These are phyloP conservation scores for Sugiyamaella xylanicola DNA, from an alignment of 1,139 yeast species.

Conservation along the genomic window DNA sequence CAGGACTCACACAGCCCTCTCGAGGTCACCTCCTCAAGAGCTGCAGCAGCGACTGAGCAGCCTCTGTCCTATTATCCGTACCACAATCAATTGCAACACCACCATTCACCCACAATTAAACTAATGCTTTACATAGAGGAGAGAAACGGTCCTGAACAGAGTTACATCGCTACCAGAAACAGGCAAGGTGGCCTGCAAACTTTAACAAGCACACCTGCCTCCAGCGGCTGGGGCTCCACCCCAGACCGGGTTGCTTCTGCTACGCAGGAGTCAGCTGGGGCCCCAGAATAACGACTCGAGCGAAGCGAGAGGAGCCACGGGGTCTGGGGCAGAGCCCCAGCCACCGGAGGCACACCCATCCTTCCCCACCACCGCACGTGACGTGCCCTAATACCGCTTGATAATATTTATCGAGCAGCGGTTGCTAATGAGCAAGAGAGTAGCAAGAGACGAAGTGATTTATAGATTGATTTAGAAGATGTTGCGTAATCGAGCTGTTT, in stretches of 20 bases:
- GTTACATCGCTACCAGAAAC: too few species aligned
- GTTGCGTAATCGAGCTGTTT: neutral
- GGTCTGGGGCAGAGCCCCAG: constrained; percentile 5
- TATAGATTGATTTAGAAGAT: neutral
- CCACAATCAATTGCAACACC: too few species aligned
- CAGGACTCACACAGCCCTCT: too few species aligned
- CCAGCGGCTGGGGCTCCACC: neutral
- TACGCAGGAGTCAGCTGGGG: too few species aligned
- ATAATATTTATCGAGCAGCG: neutral
- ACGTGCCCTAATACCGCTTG: neutral
- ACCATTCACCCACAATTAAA: too few species aligned
- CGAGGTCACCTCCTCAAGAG: too few species aligned
- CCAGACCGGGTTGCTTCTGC: neutral
- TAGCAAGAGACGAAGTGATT: neutral
- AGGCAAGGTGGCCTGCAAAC: too few species aligned
- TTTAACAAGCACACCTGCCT: too few species aligned
- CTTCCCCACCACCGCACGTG: neutral
- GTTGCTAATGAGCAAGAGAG: neutral
- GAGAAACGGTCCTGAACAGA: too few species aligned
- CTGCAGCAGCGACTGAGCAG: too few species aligned
- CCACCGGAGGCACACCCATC: neutral
- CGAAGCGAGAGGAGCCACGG: neutral
- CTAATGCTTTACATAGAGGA: too few species aligned
- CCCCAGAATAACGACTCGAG: neutral
- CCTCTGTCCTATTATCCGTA: too few species aligned